Conservation (phyloP, 2,329 filamentous ascomycete genomes). For the Nemania diffusa region DNA sequence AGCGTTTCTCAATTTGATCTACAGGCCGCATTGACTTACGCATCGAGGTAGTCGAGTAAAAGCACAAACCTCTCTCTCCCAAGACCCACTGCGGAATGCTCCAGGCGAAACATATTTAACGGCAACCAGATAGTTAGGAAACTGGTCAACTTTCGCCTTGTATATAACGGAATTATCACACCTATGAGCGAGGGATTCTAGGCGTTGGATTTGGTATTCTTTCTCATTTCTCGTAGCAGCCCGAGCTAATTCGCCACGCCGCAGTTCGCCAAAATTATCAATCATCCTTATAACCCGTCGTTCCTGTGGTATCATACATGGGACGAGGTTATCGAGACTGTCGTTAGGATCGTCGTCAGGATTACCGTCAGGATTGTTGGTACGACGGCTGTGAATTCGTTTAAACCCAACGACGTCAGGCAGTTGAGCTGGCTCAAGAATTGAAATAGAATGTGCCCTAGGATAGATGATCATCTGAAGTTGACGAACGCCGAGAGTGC, state of each 20-base stretch:
- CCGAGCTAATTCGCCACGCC: neutral
- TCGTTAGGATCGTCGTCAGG: neutral
- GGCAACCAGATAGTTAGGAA: neutral
- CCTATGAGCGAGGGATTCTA: neutral
- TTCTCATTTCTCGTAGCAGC: neutral
- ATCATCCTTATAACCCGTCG: neutral
- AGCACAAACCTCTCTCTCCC: neutral
- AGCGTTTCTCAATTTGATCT: neutral
- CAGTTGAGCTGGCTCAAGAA: neutral
- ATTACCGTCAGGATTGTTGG: no score
- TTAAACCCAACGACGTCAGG: neutral
- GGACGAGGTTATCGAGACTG: no score
- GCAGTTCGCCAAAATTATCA: neutral
- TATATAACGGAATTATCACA: neutral
- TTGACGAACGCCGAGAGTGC: neutral
- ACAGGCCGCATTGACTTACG: neutral
- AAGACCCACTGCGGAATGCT: no score
- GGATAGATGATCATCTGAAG: constrained; percentile 6
- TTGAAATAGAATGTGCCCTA: neutral
- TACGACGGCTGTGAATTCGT: no score
- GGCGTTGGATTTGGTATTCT: constrained; percentile 1
- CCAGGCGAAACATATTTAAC: no score
- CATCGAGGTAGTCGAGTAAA: neutral
- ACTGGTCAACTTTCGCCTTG: neutral
- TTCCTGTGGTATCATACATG: no score